Base-by-base conservation (phyloP, 306 rosid genomes). In the Aeschynomene evenia region DNA sequence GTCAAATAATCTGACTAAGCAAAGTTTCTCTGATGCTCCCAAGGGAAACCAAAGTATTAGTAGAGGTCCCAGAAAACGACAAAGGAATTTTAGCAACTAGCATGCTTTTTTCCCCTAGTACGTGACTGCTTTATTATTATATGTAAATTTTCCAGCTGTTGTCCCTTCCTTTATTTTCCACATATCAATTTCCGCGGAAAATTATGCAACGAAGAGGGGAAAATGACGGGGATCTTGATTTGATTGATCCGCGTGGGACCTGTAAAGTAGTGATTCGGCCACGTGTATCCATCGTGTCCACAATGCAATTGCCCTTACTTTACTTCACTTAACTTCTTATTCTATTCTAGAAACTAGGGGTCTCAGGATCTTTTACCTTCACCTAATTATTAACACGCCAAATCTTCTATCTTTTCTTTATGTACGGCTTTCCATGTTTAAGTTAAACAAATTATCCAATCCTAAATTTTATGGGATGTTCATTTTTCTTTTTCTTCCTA, bases 1-100 rank as follows among this genome's bases (percentile, higher is more conserved):
- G 77, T 74, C 78, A 77, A 73, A 77, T 43, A 52, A 77, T 77
- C 72, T 51, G 80, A 82, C 74, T 69, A 69, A 65, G 75, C 77
- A 73, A 70, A 69, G 53, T 70, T 57, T 64, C 14, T 19, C 23
- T 50, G 81, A 65, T 65, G 74, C 66, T 68, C 39, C 75, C 58
- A 31, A 21, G 15, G 46, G 75, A 43, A 79, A 73, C 66, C 52
- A 36, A 36, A 53, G 54, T n/a, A n/a, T n/a, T n/a, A n/a, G n/a
- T n/a, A 45, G 50, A 61, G 71, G 28, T 64, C 23, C 55, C 15
- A 39, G 46, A 28, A 80, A 68, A 60, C 67, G 71, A 77, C 74
- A 58, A 62, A 53, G 52, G 29, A 61, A 75, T 63, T 31, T 56
- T 43, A 24, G 62, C 82, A 63, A 21, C 68, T 40, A 14, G 72